Base-by-base conservation (phyloP, 768 basidiomycete species). In the Mycena albidolilacea region DNA sequence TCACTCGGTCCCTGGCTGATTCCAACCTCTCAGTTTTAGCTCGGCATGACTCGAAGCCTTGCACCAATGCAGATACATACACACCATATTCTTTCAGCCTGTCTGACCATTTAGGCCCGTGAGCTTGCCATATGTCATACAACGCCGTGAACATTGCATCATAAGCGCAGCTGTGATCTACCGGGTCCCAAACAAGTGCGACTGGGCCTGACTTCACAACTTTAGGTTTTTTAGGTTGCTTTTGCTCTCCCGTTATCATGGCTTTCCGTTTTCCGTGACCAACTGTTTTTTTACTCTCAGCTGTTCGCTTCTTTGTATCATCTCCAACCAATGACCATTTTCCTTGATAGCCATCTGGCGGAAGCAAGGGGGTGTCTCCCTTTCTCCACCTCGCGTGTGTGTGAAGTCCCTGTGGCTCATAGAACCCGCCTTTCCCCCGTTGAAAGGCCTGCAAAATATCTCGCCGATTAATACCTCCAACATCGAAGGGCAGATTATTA, bases 151-250 rank as follows among this genome's bases (percentile, higher is more conserved):
- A 64, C 5, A 78, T 44, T 14, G 77, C n/a, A 64, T 83, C 82
- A 76, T 83, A 83, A 11, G 79, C 78, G 77, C 81, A 83, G 50
- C 81, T 82, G 46, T 80, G 79, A 23, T 76, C 38, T 41, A 46
- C 71, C 70, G 2, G 77, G 76, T 57, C 80, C 75, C n/a, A 55
- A 19, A 48, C 15, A 19, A 19, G 46, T 69, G 60, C 7, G 12
- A 59, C 80, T 79, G 19, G 38, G 79, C 3, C 67, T 37, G 21
- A 79, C 72, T 8, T 8, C 17, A 2, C 8, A 15, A 77, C 64
- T 23, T 57, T 66, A 1, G 14, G 3, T 55, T 57, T 43, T 30
- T 30, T 30, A 30, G 30, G 30, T 30, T 30, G 30, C 30, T n/a
- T 66, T 43, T 43, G 12, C 12, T 12, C 41, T 12, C 41, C 10